Percentiles rank a stretch among this genome's conserved stretches.
phyloP scores from a whole-genome alignment of 768 basidiomycete genomes.

The Pleurotus ostreatus region DNA sequence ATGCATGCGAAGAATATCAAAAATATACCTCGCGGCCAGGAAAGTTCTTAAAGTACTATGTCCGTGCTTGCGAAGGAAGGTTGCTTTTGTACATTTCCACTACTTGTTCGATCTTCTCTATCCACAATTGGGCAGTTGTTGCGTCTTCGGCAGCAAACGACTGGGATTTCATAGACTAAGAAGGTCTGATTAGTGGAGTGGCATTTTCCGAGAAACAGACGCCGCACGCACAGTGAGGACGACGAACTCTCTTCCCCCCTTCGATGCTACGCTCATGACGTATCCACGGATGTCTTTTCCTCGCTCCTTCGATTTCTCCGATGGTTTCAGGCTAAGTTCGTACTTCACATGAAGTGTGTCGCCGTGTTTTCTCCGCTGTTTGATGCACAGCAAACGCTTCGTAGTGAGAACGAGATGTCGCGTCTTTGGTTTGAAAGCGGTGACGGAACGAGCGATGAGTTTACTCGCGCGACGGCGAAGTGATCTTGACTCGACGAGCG shows the following conservation, averaged over 20 bases:
- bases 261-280: slow-evolving; percentile 45
- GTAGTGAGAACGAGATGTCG: slow-evolving; percentile 56
- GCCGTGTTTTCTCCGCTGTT: slow-evolving; percentile 34
- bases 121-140: slow-evolving; percentile 29
- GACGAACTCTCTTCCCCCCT: slow-evolving; percentile 56
- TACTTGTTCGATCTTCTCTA: slow-evolving; percentile 34
- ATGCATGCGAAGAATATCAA: too few species aligned
- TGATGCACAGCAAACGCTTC: slow-evolving; percentile 54
- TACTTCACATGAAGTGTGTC: slow-evolving; percentile 37
- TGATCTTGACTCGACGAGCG: slow-evolving; percentile 50
- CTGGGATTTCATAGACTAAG: slow-evolving; percentile 43
- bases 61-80: slow-evolving; percentile 16
- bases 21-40: too few species aligned
- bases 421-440: slow-evolving; percentile 45
- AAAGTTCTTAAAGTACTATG: slow-evolving; percentile 8
- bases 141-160: slow-evolving; percentile 38
- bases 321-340: slow-evolving; percentile 41
- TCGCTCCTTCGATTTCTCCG: slow-evolving; percentile 31
- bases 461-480: slow-evolving; percentile 55
- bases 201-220: background rate
- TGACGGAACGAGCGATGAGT: slow-evolving; percentile 44
- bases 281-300: slow-evolving; percentile 43
- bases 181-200: slow-evolving; percentile 1
- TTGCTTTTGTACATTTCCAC: slow-evolving; percentile 13
- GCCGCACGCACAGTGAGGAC: slow-evolving; percentile 49